These are phyloP conservation scores for Scheffersomyces lignicola DNA, from an alignment of 1,139 yeast genomes.

Conservation along the genomic window DNA sequence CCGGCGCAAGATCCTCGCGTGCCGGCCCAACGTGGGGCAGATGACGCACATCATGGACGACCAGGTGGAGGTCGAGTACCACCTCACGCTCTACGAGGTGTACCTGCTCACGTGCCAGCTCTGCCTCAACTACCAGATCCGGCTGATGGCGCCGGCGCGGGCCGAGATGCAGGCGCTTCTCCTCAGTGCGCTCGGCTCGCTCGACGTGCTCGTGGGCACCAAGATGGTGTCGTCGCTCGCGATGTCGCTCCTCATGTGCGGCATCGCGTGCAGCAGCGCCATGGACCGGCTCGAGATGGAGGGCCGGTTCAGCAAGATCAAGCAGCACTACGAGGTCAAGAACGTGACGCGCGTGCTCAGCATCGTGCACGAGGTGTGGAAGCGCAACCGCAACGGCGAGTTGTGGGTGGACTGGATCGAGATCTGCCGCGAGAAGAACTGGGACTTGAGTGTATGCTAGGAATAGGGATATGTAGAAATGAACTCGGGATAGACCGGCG, in stretches of 20 bases:
- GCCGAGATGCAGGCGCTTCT: constrained; percentile 31
- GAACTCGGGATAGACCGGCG: no score
- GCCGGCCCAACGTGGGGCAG: constrained; percentile 25
- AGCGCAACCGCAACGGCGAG: constrained; percentile 22
- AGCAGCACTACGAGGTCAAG: constrained; percentile 24
- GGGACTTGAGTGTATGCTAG: constrained; percentile 25
- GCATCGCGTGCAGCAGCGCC: constrained; percentile 28
- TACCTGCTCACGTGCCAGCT: constrained; percentile 26
- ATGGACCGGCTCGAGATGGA: constrained; percentile 25
- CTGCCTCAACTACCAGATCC: constrained; percentile 26
- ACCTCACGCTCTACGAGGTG: constrained; percentile 28
- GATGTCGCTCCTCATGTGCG: constrained; percentile 34
- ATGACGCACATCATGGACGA: constrained; percentile 15
- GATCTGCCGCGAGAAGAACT: constrained; percentile 28
- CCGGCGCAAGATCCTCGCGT: constrained; percentile 17
- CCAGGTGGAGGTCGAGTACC: constrained; percentile 15
- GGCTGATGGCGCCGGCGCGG: constrained; percentile 24
- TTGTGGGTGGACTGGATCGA: constrained; percentile 29
- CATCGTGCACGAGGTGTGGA: constrained; percentile 28
- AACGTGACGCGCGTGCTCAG: constrained; percentile 27
- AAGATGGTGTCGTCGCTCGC: constrained; percentile 26
- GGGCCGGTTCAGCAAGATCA: constrained; percentile 21
- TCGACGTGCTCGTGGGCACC: constrained; percentile 23
- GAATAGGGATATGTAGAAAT: no score
- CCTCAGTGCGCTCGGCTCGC: constrained; percentile 18